Base-by-base conservation (phyloP, 768 basidiomycete species). In the Kockovaella imperatae region DNA sequence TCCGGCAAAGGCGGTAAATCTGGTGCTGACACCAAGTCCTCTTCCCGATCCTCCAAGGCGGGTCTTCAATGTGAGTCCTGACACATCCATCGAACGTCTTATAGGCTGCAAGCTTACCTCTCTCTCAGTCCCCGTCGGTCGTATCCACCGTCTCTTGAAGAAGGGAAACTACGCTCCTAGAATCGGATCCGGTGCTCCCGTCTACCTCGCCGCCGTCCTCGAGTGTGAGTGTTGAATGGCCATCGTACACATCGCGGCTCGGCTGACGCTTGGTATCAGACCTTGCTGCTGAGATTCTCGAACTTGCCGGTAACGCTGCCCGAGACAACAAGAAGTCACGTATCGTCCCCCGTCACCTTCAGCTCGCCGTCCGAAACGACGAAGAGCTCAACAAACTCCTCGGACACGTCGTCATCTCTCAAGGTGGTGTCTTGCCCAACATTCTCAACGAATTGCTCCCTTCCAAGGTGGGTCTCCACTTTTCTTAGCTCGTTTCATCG, bases 271-370 rank as follows among this genome's bases (percentile, higher is more conserved):
- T 45, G 35, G n/a, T 45, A 17, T 32, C 36, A 74, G 87, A 91
- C 69, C 82, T 91, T 53, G 84, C 87, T 51, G 88, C 88, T 38
- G 88, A 91, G 73, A 89, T 91, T 71, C 83, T 91, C 56, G 88
- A 91, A 72, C 78, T 91, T 30, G 88, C 88, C 53, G 88, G 88
- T 62, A 75, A 74, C 72, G 74, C 81, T 29, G 84, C 85, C 41
- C 79, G 82, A 52, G 83, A 86, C 66, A 81, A 85, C 75, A 83
- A 84, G 75, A 86, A 90, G 77, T 83, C 86, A 59, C 87, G 89
- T 83, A 90, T 91, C 61, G 86, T 90, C 20, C 89, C 88, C 46
- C 82, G 89, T 64, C 89, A 91, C 74, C 73, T 91, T 41, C 89
- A 91, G 67, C 81, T 91, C 46, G 88, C 89, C 56, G 87, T 91